phyloP scores from a whole-genome alignment of 2,329 filamentous ascomycete genomes.

The Venturia aucupariae region DNA sequence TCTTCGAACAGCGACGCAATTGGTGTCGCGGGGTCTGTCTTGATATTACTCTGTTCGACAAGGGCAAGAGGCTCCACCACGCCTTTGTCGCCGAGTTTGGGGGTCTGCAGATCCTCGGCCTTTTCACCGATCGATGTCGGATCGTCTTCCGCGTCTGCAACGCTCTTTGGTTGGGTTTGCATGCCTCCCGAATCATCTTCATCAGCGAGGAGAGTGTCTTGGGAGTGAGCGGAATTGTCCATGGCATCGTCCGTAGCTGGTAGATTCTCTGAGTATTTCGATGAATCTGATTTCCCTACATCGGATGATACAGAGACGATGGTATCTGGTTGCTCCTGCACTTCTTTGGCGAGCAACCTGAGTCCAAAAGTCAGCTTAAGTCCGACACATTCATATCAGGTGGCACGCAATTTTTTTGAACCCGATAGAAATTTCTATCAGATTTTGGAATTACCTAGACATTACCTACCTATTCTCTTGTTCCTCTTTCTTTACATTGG shows the following conservation, averaged over 20 bases:
- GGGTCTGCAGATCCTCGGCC: no score
- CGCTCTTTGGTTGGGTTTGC: not conserved
- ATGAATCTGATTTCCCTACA: not conserved
- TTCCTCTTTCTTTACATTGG: not conserved
- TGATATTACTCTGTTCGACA: not conserved
- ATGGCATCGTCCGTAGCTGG: not conserved
- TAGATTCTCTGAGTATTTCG: not conserved
- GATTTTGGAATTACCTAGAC: no score
- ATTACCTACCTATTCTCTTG: not conserved
- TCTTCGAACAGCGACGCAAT: not conserved
- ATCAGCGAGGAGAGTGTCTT: not conserved
- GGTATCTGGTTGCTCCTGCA: not conserved
- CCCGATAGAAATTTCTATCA: no score
- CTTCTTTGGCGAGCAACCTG: not conserved
- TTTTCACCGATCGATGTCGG: no score
- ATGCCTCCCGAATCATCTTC: not conserved
- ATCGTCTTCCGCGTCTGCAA: not conserved
- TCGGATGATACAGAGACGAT: not conserved
- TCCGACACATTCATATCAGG: not conserved
- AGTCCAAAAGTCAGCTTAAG: not conserved
- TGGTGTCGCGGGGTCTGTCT: not conserved
- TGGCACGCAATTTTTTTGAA: no score
- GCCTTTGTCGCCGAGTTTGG: no score
- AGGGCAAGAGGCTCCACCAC: not conserved
- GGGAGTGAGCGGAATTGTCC: not conserved